phyloP scores from a whole-genome alignment of 306 rosid species.

The Malus domestica region ASM211411v1 NC_041796.1:12209001-12209500 shows the following conservation, averaged over 20 bases:
- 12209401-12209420: constrained; percentile 13
- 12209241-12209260: too few species aligned
- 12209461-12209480: neutral
- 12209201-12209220: neutral
- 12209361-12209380: neutral
- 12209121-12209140: neutral
- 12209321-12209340: too few species aligned
- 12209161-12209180: constrained; percentile 8
- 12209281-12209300: too few species aligned
- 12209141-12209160: constrained; percentile 6
- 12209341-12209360: neutral
- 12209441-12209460: constrained; percentile 4
- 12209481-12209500: constrained; percentile 37
- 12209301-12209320: too few species aligned
- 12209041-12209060: neutral
- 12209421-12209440: constrained; percentile 19
- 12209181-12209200: neutral
- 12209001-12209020: neutral
- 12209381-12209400: constrained; percentile 14
- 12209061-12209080: neutral
- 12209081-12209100: neutral
- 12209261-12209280: too few species aligned
- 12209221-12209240: constrained; percentile 14
- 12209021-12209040: neutral
- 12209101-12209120: neutral